These are phyloP conservation scores for Przewalskia tangutica DNA, from an alignment of 257 asterid species.

Conservation along the genomic window DNA sequence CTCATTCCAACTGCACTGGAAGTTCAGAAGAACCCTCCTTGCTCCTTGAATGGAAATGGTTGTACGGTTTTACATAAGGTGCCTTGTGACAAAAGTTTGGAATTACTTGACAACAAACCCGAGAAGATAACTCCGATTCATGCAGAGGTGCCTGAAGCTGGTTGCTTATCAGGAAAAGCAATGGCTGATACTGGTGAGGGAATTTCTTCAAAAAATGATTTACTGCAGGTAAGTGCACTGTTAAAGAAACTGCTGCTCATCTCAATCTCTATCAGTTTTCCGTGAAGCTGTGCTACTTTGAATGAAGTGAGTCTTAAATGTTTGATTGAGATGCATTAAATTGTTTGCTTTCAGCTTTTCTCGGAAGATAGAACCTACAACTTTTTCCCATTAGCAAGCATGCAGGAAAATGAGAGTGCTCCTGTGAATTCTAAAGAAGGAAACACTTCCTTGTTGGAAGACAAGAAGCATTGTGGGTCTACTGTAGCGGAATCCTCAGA, in stretches of 20 bases:
- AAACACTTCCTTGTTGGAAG: not conserved
- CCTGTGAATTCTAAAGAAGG: constrained; percentile 13
- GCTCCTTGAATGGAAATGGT: not conserved
- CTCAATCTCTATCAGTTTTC: not conserved
- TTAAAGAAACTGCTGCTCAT: not conserved
- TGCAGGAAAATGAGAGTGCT: constrained; percentile 9
- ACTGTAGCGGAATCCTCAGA: constrained; percentile 22
- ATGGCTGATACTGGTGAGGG: constrained; percentile 17
- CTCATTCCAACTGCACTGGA: not conserved
- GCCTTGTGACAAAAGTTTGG: constrained; percentile 10
- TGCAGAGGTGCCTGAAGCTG: constrained; percentile 13
- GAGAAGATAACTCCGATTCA: constrained; percentile 16
- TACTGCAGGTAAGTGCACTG: constrained; percentile 41
- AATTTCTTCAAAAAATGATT: constrained; percentile 19
- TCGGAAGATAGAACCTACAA: constrained; percentile 29
- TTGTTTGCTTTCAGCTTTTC: constrained; percentile 41
- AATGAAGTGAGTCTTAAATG: not conserved
- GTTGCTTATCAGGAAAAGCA: constrained; percentile 13
- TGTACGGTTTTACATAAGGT: not conserved
- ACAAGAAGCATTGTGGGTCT: constrained; percentile 8
- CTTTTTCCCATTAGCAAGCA: constrained; percentile 17
- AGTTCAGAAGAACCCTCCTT: not conserved
- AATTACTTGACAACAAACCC: constrained; percentile 12
- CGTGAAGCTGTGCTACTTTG: not conserved
- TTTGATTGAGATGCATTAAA: not conserved